Evolutionary conservation across 2,329 filamentous ascomycete species (phyloP).

Genomic region (Alternaria dauci): DNA sequence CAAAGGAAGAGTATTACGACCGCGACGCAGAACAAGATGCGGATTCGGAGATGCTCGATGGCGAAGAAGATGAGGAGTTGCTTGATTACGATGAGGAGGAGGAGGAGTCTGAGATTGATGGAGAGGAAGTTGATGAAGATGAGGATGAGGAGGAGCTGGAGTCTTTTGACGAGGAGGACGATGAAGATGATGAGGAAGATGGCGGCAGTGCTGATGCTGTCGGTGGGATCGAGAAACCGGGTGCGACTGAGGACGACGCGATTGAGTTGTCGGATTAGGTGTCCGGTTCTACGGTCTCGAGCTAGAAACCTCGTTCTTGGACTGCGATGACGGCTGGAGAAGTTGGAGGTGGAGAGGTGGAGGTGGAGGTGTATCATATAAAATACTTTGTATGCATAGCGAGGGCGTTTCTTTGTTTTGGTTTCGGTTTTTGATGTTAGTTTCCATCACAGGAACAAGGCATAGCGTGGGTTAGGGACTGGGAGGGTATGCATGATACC

Average conservation of each 20-base stretch:
- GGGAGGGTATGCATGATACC: not conserved
- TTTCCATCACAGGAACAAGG: not conserved
- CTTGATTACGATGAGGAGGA: constrained; percentile 15
- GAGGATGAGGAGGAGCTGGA: constrained; percentile 11
- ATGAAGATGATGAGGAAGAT: constrained; percentile 6
- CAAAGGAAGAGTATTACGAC: not conserved
- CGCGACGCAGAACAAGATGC: constrained; percentile 17
- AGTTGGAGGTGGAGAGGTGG: not conserved
- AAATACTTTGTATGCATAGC: not conserved
- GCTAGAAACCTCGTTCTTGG: no score
- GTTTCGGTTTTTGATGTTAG: not conserved
- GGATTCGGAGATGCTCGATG: constrained; percentile 25
- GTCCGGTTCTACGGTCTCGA: not conserved
- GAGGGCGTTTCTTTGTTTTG: not conserved
- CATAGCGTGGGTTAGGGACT: not conserved
- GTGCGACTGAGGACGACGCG: constrained; percentile 44
- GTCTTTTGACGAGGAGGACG: constrained; percentile 21
- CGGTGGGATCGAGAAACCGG: constrained; percentile 12
- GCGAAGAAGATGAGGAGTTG: constrained; percentile 16
- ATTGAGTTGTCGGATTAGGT: constrained; percentile 46
- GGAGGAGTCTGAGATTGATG: constrained; percentile 1
- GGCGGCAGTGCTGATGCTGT: not conserved
- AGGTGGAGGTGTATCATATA: not conserved
- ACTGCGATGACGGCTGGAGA: no score
- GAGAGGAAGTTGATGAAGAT: constrained; percentile 6